phyloP scores from a whole-genome alignment of 2,329 filamentous ascomycete species.

The Nemania sp. region DNA sequence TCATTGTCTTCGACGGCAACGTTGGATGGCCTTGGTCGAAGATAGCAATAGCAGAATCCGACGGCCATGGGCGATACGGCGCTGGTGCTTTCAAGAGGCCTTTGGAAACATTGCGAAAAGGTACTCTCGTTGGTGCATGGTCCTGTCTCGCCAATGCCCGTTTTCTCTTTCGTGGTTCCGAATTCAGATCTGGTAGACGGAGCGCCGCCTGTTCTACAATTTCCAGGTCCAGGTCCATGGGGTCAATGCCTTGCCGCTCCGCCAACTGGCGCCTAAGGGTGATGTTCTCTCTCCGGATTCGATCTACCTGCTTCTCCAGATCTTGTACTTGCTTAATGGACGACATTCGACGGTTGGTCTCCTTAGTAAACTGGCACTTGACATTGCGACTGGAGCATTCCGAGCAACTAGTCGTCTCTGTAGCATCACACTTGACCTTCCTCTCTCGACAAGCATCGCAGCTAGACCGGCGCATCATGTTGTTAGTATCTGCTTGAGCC shows the following conservation, averaged over 20 bases:
- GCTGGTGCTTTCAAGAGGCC: constrained; percentile 81
- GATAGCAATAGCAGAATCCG: constrained; percentile 43
- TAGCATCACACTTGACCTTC: constrained; percentile 90
- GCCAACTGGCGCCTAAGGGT: constrained; percentile 69
- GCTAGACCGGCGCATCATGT: constrained; percentile 41
- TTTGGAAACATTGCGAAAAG: constrained; percentile 72
- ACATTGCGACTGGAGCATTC: constrained; percentile 96
- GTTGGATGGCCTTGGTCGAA: constrained; percentile 61
- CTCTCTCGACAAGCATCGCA: constrained; percentile 94
- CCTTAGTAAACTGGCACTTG: constrained; percentile 98
- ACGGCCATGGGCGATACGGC: constrained; percentile 61
- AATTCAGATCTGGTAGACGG: constrained; percentile 66
- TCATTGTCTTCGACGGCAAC: constrained; percentile 69
- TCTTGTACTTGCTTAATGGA: constrained; percentile 99
- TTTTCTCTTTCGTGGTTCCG: constrained; percentile 66
- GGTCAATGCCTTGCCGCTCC: constrained; percentile 48
- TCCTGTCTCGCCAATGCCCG: constrained; percentile 66
- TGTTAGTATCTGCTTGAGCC: constrained; percentile 20
- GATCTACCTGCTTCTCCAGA: constrained; percentile 85
- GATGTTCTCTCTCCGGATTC: constrained; percentile 77
- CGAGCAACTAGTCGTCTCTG: constrained; percentile 92
- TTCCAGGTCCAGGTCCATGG: constrained; percentile 54
- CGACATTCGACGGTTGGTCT: constrained; percentile 97
- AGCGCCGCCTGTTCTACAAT: constrained; percentile 51
- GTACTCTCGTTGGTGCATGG: constrained; percentile 70